These are phyloP conservation scores for Anethum foeniculum DNA, from an alignment of 140 eudicot species.

Conservation along the genomic window DNA sequence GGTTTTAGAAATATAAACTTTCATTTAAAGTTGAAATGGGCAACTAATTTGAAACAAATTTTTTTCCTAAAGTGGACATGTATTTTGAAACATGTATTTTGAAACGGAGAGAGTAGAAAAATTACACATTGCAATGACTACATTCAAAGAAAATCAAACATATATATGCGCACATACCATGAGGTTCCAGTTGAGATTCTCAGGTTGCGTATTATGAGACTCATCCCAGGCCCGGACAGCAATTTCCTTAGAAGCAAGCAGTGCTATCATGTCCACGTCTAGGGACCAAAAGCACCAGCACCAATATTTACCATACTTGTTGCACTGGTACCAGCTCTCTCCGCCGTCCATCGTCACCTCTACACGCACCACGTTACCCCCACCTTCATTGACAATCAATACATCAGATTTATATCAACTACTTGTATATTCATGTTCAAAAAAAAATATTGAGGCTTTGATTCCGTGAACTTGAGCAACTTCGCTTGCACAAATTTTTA, in stretches of 20 bases:
- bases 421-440: background rate
- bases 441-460: no score
- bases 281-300: conserved; percentile 98
- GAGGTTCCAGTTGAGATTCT: conserved; percentile 91
- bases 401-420: background rate
- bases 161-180: conserved; percentile 38
- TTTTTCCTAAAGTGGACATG: no score
- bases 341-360: conserved; percentile 97
- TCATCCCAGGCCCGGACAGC: conserved; percentile 99
- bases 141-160: background rate
- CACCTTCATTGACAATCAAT: conserved; percentile 34
- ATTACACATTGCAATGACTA: no score
- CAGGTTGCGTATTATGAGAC: conserved; percentile 85
- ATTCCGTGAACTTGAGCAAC: no score
- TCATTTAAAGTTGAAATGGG: no score
- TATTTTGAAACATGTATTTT: no score
- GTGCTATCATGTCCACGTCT: conserved; percentile 80
- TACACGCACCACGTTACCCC: conserved; percentile 94
- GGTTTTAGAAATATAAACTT: no score
- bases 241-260: conserved; percentile 73
- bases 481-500: no score
- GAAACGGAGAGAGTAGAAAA: no score
- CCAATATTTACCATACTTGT: conserved; percentile 82
- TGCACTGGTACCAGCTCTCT: conserved; percentile 68
- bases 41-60: no score